Base-by-base conservation (phyloP, 306 rosid genomes). In the Leucaena leucocephala region DNA sequence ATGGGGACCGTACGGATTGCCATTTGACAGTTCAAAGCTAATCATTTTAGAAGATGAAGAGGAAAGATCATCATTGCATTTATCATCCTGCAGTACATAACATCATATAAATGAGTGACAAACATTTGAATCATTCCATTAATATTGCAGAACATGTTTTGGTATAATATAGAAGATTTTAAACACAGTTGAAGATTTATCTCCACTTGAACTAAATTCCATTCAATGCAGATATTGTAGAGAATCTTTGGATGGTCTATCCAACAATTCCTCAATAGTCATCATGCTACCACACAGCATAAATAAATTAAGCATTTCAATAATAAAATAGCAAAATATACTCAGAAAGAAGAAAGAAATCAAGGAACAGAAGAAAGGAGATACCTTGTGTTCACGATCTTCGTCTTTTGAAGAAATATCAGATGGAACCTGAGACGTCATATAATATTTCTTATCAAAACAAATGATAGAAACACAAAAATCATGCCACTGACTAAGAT, bases 11-110 rank as follows among this genome's bases (percentile, higher is more conserved):
- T 65, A 84, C 3, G 92, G 91, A 82, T 86, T 78, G 33, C 97
- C 98, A 76, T 93, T 89, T 9, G 98, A 76, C 77, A 95, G 75
- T 46, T 95, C 99, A 74, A 95, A 95, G 90, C 93, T 95, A 76
- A 95, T 95, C 99, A 95, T 93, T 55, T 90, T 81, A 9, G 99
- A 90, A 13, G 98, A 88, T 3, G 97, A 83, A 2, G 95, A 84
- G 79, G 87, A 86, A 50, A 36, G 74, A 80, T 83, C 86, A 52
- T 78, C 85, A 46, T 81, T 82, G 0, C 82, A 52, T 68, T 88
- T 89, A 75, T 68, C 84, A 82, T 88, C 90, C 94, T 90, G 90
- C 84, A 82, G 57, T 46, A 81, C 13, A 72, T 65, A 82, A 75
- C 45, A 83, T 85, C 79, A 78, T 40, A 63, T 13, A 81, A 61